Base-by-base conservation (phyloP, 208 protist species). In the Trypanosoma brucei region DNA sequence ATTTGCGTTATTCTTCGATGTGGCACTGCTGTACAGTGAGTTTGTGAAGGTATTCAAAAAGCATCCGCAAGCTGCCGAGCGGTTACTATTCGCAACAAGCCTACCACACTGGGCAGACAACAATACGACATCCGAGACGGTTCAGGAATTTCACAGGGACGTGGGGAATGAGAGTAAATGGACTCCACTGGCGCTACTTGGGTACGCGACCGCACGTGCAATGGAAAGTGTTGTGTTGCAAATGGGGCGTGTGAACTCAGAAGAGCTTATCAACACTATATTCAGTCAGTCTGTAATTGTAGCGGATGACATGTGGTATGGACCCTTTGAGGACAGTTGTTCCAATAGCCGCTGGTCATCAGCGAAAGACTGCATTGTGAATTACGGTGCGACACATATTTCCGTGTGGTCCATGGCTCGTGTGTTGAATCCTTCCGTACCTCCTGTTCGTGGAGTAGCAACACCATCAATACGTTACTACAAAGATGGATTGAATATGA, bases 331-430 rank as follows among this genome's bases (percentile, higher is more conserved):
- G 35, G 70, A 7, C 6, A 63, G 30, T 13, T 48, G 58, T 7
- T 34, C 3, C 37, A n/a, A 34, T 0, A 52, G 0, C 2, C 33
- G 38, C 33, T 72, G 55, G 22, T 7, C 52, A n/a, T 30, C 46
- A n/a, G 11, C 30, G 22, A n/a, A 33, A 3, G 34, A 30, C 13
- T 65, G 63, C 46, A 36, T 8, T 38, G 55, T 62, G 34, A 88
- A 84, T 65, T 88, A 79, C 72, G 82, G 78, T 14, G 82, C 82
- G 2, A 66, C 65, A 30, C 33, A 36, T 56, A 83, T 85, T 36
- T 44, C 40, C 5, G 67, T 65, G 42, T 55, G 76, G 45, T 78
- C 66, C 0, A 59, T 81, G 36, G 45, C 56, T 1, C 68, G 70
- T 35, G 66, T 76, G 13, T 48, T 88, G 14, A 39, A 78, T 52